Evolutionary conservation across 208 protist genomes (phyloP).

Genomic region (Wallacemonas sp.): DNA sequence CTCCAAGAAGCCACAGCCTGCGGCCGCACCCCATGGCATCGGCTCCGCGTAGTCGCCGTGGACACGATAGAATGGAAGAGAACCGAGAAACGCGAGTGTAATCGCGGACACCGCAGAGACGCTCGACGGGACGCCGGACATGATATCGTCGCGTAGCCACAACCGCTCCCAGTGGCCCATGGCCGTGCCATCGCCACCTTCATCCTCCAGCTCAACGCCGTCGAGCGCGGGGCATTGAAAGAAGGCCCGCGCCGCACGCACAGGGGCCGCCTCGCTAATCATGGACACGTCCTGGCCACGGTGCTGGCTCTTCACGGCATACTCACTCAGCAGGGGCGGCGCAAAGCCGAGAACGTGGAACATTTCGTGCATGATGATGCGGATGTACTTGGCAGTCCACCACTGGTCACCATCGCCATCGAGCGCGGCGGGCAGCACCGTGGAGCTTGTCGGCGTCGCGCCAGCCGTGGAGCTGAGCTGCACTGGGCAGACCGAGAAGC

Average conservation of each 20-base stretch:
- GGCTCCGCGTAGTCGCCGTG: constrained; percentile 24
- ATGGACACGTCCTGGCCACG: constrained; percentile 9
- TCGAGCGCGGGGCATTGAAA: constrained; percentile 44
- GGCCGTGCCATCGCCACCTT: constrained; percentile 62
- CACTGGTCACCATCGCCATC: not conserved
- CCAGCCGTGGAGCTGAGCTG: constrained; percentile 7
- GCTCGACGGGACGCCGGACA: constrained; percentile 53
- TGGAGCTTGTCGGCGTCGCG: constrained; percentile 6
- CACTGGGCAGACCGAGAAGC: constrained; percentile 9
- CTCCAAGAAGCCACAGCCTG: constrained; percentile 11
- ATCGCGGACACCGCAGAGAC: constrained; percentile 44
- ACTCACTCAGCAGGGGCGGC: constrained; percentile 27
- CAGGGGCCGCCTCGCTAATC: constrained; percentile 21
- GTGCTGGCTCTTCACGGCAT: not conserved
- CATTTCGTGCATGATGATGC: constrained; percentile 65
- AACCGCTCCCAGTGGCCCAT: constrained; percentile 80
- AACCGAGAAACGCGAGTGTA: constrained; percentile 65
- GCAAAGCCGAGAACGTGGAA: constrained; percentile 78
- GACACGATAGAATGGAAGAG: constrained; percentile 66
- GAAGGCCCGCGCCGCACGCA: constrained; percentile 22
- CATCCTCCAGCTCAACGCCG: constrained; percentile 62
- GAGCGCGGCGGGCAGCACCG: constrained; percentile 10
- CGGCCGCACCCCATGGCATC: constrained; percentile 33
- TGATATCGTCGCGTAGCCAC: constrained; percentile 68
- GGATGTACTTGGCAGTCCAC: constrained; percentile 32